These are phyloP conservation scores for Mycosphaerella arachidis DNA, from an alignment of 2,329 filamentous ascomycete genomes.

Conservation along the genomic window DNA sequence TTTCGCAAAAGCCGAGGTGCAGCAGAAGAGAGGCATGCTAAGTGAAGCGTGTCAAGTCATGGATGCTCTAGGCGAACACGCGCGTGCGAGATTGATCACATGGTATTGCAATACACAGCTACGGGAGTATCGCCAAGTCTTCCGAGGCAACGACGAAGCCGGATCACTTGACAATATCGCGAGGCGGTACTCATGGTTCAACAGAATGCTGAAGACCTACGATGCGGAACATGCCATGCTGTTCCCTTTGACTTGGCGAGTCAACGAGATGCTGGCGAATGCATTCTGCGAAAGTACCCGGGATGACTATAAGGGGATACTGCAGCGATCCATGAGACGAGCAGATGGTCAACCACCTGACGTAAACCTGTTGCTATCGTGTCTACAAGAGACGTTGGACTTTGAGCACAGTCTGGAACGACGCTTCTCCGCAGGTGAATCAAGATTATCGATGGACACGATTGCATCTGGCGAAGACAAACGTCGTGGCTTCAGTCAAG, in stretches of 20 bases:
- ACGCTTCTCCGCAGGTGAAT: slow-evolving; percentile 64
- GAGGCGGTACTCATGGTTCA: slow-evolving; percentile 92
- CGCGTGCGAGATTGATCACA: slow-evolving; percentile 73
- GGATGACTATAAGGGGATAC: slow-evolving; percentile 89
- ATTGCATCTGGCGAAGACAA: slow-evolving; percentile 68
- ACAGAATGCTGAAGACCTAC: slow-evolving; percentile 89
- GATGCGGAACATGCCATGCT: slow-evolving; percentile 87
- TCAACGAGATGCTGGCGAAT: slow-evolving; percentile 83
- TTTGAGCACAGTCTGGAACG: slow-evolving; percentile 91
- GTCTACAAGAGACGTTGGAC: slow-evolving; percentile 90
- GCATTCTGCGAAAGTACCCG: slow-evolving; percentile 92
- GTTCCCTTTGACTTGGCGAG: slow-evolving; percentile 83
- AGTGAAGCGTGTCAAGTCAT: slow-evolving; percentile 88
- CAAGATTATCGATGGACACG: slow-evolving; percentile 78
- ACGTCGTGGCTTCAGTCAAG: slow-evolving; percentile 74
- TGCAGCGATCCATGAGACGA: slow-evolving; percentile 80
- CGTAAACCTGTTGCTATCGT: slow-evolving; percentile 81
- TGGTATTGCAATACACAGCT: slow-evolving; percentile 99
- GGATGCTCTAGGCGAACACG: slow-evolving; percentile 87
- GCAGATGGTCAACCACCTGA: slow-evolving; percentile 75
- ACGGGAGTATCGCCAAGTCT: slow-evolving; percentile 91
- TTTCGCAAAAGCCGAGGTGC: slow-evolving; percentile 83
- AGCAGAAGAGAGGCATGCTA: slow-evolving; percentile 63
- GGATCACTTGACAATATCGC: slow-evolving; percentile 96
- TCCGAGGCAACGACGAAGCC: slow-evolving; percentile 92